phyloP scores from a whole-genome alignment of 73 alveolate genomes.

The Breviolum minutum region DNA sequence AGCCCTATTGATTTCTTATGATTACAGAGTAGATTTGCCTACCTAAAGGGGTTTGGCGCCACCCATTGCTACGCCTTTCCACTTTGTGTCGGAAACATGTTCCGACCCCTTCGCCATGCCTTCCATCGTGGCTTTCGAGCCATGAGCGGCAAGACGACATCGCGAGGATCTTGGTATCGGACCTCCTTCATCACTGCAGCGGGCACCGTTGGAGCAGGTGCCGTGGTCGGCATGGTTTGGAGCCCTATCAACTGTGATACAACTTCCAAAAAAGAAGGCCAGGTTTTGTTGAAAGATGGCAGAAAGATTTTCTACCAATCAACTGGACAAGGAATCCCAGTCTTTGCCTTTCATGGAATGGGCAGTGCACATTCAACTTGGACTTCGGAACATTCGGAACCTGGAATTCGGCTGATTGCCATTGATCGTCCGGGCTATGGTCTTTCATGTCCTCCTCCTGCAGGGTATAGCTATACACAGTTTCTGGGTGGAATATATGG shows the following conservation, averaged over 20 bases:
- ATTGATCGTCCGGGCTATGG: conserved; percentile 61
- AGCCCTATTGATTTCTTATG: too few species aligned
- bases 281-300: conserved; percentile 1
- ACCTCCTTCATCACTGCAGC: too few species aligned
- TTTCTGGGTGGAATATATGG: not conserved
- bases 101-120: too few species aligned
- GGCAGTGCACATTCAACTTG: conserved; percentile 34
- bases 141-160: too few species aligned
- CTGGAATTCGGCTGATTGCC: conserved; percentile 38
- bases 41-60: too few species aligned
- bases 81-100: too few species aligned
- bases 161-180: too few species aligned
- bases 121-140: too few species aligned
- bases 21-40: too few species aligned
- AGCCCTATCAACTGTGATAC: not conserved
- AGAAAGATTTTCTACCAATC: conserved; percentile 24
- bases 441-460: conserved; percentile 32
- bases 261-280: not conserved
- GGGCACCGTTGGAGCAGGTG: too few species aligned
- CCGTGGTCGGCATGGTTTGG: not conserved
- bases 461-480: conserved; percentile 14
- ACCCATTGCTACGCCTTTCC: too few species aligned
- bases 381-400: not conserved
- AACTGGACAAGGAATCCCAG: conserved; percentile 32
- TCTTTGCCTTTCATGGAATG: conserved; percentile 29